A percentile compares a stretch with the other conserved stretches of the same genome.
Evolutionary conservation across 202 grass and related monocot species (phyloP).

Genomic region (Digitaria exilis): DNA sequence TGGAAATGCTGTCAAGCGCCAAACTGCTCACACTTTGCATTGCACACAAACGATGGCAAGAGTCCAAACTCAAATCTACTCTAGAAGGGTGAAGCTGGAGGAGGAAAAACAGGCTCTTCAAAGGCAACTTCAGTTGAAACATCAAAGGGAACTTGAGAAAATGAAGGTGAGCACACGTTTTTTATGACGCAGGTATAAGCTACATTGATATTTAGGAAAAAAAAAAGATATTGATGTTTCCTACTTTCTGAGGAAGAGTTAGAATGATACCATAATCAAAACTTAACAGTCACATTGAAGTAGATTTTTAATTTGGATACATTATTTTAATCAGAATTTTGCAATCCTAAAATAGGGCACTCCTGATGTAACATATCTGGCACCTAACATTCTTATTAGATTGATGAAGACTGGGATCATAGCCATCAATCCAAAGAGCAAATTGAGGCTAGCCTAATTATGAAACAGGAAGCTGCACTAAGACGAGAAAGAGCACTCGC

Average conservation of each 20-base stretch:
- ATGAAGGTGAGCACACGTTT: conserved; percentile 62
- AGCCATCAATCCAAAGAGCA: conserved; percentile 86
- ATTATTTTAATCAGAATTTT: background rate
- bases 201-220: conserved; percentile 19
- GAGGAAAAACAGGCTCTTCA: conserved; percentile 85
- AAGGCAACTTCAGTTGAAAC: conserved; percentile 77
- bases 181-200: conserved; percentile 8
- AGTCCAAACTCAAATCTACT: conserved; percentile 79
- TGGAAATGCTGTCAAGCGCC: conserved; percentile 74
- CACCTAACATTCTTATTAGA: conserved; percentile 39
- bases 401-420: conserved; percentile 84
- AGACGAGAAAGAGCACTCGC: conserved; percentile 84
- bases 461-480: conserved; percentile 80
- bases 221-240: conserved; percentile 1
- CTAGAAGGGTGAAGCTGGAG: conserved; percentile 76
- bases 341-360: background rate
- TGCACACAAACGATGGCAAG: conserved; percentile 72
- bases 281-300: background rate
- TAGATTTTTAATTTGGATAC: background rate
- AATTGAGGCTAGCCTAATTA: conserved; percentile 58
- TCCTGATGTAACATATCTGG: conserved; percentile 9
- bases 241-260: background rate
- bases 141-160: conserved; percentile 69
- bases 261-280: background rate
- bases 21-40: conserved; percentile 73